These are phyloP conservation scores for Rhinocladiella mackenziei DNA, from an alignment of 2,329 filamentous ascomycete species.

Conservation along the genomic window DNA sequence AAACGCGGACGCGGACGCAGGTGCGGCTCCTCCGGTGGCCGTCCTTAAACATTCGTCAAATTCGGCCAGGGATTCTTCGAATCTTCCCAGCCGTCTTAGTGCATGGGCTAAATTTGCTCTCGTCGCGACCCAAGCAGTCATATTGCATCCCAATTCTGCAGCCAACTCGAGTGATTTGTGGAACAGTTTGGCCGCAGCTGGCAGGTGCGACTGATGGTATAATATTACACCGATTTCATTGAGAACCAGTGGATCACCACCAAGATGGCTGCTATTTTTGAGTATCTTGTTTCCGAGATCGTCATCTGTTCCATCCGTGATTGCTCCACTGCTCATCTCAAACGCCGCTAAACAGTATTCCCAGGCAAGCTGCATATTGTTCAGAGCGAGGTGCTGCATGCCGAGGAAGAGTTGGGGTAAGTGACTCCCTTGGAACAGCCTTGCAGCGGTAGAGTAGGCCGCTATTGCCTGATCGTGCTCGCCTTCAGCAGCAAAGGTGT, in stretches of 20 bases:
- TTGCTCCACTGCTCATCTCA: conserved; percentile 48
- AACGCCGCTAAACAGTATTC: conserved; percentile 93
- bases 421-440: conserved; percentile 94
- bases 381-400: conserved; percentile 96
- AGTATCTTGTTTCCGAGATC: conserved; percentile 24
- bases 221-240: conserved; percentile 97
- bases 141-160: conserved; percentile 74
- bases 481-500: conserved; percentile 95
- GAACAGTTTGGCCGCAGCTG: conserved; percentile 74
- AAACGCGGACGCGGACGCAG: conserved; percentile 16
- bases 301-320: conserved; percentile 32
- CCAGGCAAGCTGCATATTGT: conserved; percentile 88
- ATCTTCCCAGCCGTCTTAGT: conserved; percentile 66
- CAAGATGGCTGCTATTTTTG: conserved; percentile 31
- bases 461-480: conserved; percentile 98
- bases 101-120: conserved; percentile 88
- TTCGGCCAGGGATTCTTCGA: conserved; percentile 67
- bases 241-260: conserved; percentile 74
- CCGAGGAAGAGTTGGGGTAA: conserved; percentile 92
- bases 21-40: conserved; percentile 62
- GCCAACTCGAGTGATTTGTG: conserved; percentile 71
- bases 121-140: conserved; percentile 75
- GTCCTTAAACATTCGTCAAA: conserved; percentile 85
- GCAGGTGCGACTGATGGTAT: conserved; percentile 80
- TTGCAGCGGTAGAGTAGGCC: conserved; percentile 90